phyloP scores from a whole-genome alignment of 768 basidiomycete genomes.

The Naganishia antarctica region DNA sequence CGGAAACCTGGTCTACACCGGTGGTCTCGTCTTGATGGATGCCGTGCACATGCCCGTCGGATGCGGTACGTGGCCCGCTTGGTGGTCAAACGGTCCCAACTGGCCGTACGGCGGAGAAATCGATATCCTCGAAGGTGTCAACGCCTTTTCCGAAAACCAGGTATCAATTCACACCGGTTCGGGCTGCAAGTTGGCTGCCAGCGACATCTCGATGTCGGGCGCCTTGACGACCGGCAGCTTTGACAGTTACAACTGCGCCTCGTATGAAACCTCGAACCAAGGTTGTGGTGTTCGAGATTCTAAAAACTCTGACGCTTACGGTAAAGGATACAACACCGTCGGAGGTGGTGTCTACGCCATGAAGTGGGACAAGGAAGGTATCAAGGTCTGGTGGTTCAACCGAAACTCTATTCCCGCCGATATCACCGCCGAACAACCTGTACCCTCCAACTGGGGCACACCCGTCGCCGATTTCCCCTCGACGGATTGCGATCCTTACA shows the following conservation, averaged over 20 bases:
- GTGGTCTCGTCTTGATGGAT: constrained; percentile 77
- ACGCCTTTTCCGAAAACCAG: constrained; percentile 51
- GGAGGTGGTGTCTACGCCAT: constrained; percentile 86
- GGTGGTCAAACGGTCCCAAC: constrained; percentile 56
- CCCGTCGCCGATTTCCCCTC: constrained; percentile 78
- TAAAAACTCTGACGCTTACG: constrained; percentile 62
- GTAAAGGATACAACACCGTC: constrained; percentile 76
- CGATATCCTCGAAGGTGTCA: constrained; percentile 54
- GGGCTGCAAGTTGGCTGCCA: constrained; percentile 49
- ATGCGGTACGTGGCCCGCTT: constrained; percentile 78
- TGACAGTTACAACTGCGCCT: constrained; percentile 45
- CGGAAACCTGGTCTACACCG: constrained; percentile 51
- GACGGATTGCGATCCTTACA: constrained; percentile 65
- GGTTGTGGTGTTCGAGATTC: constrained; percentile 67
- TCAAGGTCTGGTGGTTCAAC: constrained; percentile 77
- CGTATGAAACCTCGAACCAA: constrained; percentile 46
- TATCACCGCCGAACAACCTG: constrained; percentile 66
- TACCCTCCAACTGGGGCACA: constrained; percentile 69
- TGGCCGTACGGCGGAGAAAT: constrained; percentile 50
- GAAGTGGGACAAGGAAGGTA: constrained; percentile 71
- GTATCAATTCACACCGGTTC: constrained; percentile 53
- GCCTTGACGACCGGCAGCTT: constrained; percentile 43
- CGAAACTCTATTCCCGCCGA: constrained; percentile 67
- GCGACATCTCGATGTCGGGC: constrained; percentile 33
- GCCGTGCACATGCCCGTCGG: constrained; percentile 84